Percentiles rank a stretch among this genome's conserved stretches.
phyloP scores from a whole-genome alignment of 2,329 filamentous ascomycete genomes.

The Botrytis medusae region DNA sequence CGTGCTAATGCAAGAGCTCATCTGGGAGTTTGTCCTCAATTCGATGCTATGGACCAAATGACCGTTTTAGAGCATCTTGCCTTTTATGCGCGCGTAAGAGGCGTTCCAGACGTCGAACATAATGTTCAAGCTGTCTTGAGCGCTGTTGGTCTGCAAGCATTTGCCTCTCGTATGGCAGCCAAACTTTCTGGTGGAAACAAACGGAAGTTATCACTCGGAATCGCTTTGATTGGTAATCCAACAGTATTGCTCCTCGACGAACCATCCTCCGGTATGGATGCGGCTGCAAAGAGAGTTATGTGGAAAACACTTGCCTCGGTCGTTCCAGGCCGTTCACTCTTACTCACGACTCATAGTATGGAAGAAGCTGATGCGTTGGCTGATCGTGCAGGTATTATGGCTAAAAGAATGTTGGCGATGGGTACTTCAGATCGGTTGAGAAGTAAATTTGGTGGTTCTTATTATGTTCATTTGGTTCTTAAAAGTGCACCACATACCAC shows the following conservation, averaged over 20 bases:
- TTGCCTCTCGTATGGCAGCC: conserved; percentile 71
- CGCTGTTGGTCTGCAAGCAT: conserved; percentile 74
- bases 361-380: conserved; percentile 92
- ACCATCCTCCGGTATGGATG: conserved; percentile 84
- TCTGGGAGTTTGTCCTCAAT: conserved; percentile 89
- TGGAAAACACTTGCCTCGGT: conserved; percentile 80
- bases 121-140: conserved; percentile 78
- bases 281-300: conserved; percentile 87
- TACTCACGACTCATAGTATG: conserved; percentile 93
- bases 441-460: conserved; percentile 71
- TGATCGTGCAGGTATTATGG: conserved; percentile 80
- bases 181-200: conserved; percentile 89
- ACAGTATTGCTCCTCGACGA: conserved; percentile 86
- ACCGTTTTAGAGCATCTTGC: conserved; percentile 81
- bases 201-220: conserved; percentile 84
- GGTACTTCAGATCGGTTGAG: conserved; percentile 74
- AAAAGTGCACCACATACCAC: conserved; percentile 71
- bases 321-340: conserved; percentile 73
- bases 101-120: conserved; percentile 70
- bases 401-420: conserved; percentile 79
- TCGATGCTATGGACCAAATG: conserved; percentile 87
- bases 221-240: conserved; percentile 90
- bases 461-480: conserved; percentile 81
- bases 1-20: conserved; percentile 71
- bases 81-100: conserved; percentile 85